phyloP scores from a whole-genome alignment of 768 basidiomycete species.

The Leucogyrophana mollusca region DNA sequence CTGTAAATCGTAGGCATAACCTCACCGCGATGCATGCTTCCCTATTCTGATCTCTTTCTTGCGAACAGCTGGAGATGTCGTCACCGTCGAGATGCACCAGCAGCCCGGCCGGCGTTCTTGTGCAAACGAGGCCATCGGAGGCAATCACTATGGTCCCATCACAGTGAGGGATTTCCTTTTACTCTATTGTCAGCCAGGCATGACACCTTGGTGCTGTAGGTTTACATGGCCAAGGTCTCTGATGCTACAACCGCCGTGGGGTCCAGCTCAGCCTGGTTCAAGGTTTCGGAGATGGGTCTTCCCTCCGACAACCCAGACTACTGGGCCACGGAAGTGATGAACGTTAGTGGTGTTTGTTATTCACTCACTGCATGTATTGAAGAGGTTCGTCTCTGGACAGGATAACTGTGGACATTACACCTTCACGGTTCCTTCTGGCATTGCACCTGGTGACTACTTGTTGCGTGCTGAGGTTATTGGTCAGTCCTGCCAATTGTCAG shows the following conservation, averaged over 20 bases:
- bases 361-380: not conserved
- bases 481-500: conserved; percentile 16
- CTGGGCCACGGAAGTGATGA: conserved; percentile 32
- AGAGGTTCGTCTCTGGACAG: conserved; percentile 36
- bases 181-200: not conserved
- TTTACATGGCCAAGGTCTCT: conserved; percentile 48
- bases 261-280: conserved; percentile 47
- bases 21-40: conserved; percentile 33
- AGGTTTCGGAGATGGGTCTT: conserved; percentile 48
- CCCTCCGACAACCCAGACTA: conserved; percentile 48
- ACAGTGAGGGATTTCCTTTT: conserved; percentile 20
- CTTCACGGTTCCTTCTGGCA: conserved; percentile 42
- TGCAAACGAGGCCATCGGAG: conserved; percentile 47
- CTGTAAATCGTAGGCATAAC: too few relatives aligned
- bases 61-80: conserved; percentile 39
- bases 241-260: conserved; percentile 46
- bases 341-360: not conserved
- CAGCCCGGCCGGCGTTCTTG: conserved; percentile 47
- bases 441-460: conserved; percentile 45
- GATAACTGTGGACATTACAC: conserved; percentile 56
- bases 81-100: conserved; percentile 57
- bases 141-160: conserved; percentile 50
- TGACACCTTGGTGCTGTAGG: conserved; percentile 11
- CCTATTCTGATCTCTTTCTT: not conserved
- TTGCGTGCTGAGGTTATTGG: conserved; percentile 52